Conservation (phyloP, 768 basidiomycete genomes). For the Pleurotus sapidus region DNA sequence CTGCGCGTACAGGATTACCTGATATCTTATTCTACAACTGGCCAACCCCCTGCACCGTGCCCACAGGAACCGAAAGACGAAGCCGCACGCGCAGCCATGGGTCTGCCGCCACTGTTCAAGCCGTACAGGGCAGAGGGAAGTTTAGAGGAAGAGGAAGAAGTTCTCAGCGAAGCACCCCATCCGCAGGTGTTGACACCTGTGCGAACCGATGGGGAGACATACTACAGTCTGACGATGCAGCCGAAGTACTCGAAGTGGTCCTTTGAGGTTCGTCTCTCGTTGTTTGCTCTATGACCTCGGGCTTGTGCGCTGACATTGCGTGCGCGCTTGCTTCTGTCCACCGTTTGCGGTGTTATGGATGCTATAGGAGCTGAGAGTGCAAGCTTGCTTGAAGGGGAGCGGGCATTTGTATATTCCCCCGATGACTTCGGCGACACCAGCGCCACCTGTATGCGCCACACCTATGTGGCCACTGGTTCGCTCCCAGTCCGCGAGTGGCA, state of each 20-base stretch:
- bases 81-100: conserved; percentile 38
- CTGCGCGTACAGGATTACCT: conserved; percentile 54
- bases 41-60: conserved; percentile 44
- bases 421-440: neutral
- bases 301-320: too few species aligned
- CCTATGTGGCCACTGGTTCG: neutral
- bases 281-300: neutral
- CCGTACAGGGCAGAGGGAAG: conserved; percentile 25
- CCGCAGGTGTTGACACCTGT: neutral
- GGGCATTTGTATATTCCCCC: conserved; percentile 1
- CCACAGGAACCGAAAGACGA: conserved; percentile 45
- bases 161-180: neutral
- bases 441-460: neutral
- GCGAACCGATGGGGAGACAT: neutral
- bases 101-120: conserved; percentile 50
- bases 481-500: neutral
- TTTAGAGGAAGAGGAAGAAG: neutral
- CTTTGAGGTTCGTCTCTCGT: neutral
- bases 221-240: neutral
- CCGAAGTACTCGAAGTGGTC: neutral
- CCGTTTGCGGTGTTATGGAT: neutral
- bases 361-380: conserved; percentile 2
- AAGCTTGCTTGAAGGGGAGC: neutral
- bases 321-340: neutral
- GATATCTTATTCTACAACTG: conserved; percentile 41